Percentiles rank a stretch among this genome's conserved stretches.
Evolutionary conservation across 2,329 filamentous ascomycete species (phyloP).

Genomic region (Knufia fluminis): DNA sequence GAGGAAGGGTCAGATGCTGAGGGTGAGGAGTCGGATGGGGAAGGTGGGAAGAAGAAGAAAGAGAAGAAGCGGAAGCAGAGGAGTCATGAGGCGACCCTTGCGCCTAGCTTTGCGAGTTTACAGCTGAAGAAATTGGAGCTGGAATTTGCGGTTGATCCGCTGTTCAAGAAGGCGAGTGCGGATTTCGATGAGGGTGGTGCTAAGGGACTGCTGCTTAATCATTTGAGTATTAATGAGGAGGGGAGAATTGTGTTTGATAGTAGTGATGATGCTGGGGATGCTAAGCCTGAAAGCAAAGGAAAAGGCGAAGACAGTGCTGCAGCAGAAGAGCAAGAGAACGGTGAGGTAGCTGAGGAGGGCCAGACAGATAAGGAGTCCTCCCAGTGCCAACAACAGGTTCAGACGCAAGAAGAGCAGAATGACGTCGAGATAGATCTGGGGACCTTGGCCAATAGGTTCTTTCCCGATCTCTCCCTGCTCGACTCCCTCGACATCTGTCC

Average conservation of each 20-base stretch:
- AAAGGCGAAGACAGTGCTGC: slow-evolving; percentile 33
- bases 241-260: slow-evolving; percentile 97
- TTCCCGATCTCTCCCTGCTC: slow-evolving; percentile 66
- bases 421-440: slow-evolving; percentile 61
- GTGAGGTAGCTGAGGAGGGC: slow-evolving; percentile 23
- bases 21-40: slow-evolving; percentile 46
- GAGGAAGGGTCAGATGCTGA: slow-evolving; percentile 52
- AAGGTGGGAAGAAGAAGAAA: slow-evolving; percentile 42
- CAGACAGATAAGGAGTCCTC: slow-evolving; percentile 25
- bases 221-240: slow-evolving; percentile 86
- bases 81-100: slow-evolving; percentile 87
- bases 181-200: slow-evolving; percentile 98
- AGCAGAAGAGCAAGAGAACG: slow-evolving; percentile 35
- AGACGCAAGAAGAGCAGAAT: slow-evolving; percentile 27
- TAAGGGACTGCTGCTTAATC: slow-evolving; percentile 88
- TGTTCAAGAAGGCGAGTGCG: slow-evolving; percentile 98
- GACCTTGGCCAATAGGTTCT: slow-evolving; percentile 68
- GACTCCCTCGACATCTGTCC: slow-evolving; percentile 89
- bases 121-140: slow-evolving; percentile 96
- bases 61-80: slow-evolving; percentile 69
- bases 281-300: slow-evolving; percentile 26
- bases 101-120: slow-evolving; percentile 74
- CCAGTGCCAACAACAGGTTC: slow-evolving; percentile 23
- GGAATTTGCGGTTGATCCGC: slow-evolving; percentile 88
- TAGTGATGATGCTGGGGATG: slow-evolving; percentile 68